Percentiles rank a stretch among this genome's conserved stretches.
These are phyloP conservation scores for Ligustrum vulgare DNA, from an alignment of 257 asterid genomes.

Conservation along the genomic window DNA sequence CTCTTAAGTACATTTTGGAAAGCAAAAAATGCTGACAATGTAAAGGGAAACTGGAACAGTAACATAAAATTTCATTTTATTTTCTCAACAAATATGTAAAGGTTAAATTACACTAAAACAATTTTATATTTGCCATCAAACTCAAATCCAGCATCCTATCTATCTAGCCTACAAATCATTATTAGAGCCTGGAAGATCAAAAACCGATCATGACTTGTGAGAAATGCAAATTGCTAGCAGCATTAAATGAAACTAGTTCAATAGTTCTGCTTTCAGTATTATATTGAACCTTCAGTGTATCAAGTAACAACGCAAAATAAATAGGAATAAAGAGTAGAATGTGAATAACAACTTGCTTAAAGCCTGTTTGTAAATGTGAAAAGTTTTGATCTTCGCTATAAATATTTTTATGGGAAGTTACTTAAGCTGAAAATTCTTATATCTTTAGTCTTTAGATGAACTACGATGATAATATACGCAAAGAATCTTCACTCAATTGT, in stretches of 20 bases:
- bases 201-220: background rate
- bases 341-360: background rate
- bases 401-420: background rate
- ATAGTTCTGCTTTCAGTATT: background rate
- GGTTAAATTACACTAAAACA: background rate
- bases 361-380: too few species aligned
- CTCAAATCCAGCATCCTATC: background rate
- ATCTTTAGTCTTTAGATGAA: background rate
- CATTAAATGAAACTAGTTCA: constrained; percentile 3
- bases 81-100: background rate
- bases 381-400: background rate
- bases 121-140: background rate
- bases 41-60: background rate
- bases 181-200: background rate
- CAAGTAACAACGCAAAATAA: background rate
- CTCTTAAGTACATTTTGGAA: background rate
- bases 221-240: background rate
- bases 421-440: background rate
- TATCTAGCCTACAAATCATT: background rate
- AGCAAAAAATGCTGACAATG: background rate
- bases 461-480: too few species aligned
- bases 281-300: background rate
- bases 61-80: background rate
- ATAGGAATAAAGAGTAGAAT: background rate
- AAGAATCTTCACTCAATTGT: background rate